Evolutionary conservation across 768 basidiomycete genomes (phyloP), one percentile per base, ranked within the genome.

Genomic region (Serendipita vermifera): DNA sequence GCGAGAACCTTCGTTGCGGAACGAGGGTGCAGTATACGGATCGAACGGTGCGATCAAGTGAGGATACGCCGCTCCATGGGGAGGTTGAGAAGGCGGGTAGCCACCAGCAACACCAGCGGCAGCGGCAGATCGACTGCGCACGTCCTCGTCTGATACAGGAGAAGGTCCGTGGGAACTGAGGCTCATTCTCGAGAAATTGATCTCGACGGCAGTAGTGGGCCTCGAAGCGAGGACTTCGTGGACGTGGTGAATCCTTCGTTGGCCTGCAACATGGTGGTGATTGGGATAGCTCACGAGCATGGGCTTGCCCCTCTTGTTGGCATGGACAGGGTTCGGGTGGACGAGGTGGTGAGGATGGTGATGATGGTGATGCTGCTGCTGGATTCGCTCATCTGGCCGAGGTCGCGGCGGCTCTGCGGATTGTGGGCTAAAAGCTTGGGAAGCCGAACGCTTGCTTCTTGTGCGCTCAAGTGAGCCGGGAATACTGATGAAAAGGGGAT

Each of bases 371-470:
- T 51, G 46, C 5, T 51, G 46, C 22, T 51, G 46, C 24, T 51
- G 46, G 7, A 31, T 31, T 15, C 46, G 20, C 7, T 51, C 46
- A 13, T 51, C 46, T 13, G 46, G 46, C 32, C 46, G 46, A 24
- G 46, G 46, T 7, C 46, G 46, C 11, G 46, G 46, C 29, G 46
- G 22, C 17, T 51, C 46, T 22, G 46, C 46, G 17, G 46, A 51
- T n/a, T 51, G 46, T 15, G 46, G 46, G 27, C 46, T 51, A 51
- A 51, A 51, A 7, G 46, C 46, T 31, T 51, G 46, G 9, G 46
- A 51, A 15, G 46, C 46, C 2, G 46, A 51, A 31, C 46, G 46
- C 32, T 51, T 51, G 27, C 9, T 22, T 20, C 29, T 22, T 22
- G 22, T 27, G 9, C 46, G 46, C 32, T 51, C 22, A 9, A 20